phyloP scores from a whole-genome alignment of 2,329 filamentous ascomycete species.

The Ophiostoma montium region DNA sequence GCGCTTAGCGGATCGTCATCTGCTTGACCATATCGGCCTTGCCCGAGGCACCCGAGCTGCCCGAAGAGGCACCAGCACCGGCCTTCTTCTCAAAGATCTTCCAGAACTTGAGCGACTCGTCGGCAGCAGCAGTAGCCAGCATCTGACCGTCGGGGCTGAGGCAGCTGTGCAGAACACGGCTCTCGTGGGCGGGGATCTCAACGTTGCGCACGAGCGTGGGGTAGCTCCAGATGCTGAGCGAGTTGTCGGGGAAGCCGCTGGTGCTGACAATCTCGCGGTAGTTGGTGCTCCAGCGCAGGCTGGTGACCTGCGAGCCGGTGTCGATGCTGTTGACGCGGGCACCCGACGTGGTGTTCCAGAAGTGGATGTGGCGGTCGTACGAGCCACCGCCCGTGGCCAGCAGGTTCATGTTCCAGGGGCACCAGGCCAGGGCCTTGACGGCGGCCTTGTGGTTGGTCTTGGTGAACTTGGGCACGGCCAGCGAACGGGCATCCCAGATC shows the following conservation, averaged over 20 bases:
- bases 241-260: conserved; percentile 98
- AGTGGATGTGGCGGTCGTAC: conserved; percentile 96
- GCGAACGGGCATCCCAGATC: conserved; percentile 94
- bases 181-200: conserved; percentile 96
- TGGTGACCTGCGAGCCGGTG: conserved; percentile 94
- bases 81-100: conserved; percentile 99
- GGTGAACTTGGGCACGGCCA: conserved; percentile 92
- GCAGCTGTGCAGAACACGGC: conserved; percentile 88
- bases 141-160: conserved; percentile 96
- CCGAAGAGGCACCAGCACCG: conserved; percentile 50
- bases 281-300: conserved; percentile 86
- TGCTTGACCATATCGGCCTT: conserved; percentile 85
- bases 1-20: conserved; percentile 78
- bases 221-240: conserved; percentile 97
- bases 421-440: conserved; percentile 97
- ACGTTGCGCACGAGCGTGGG: conserved; percentile 93
- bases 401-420: conserved; percentile 96
- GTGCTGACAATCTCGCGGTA: conserved; percentile 98
- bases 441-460: conserved; percentile 99
- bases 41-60: conserved; percentile 52
- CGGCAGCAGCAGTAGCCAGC: conserved; percentile 87
- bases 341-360: conserved; percentile 98
- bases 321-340: conserved; percentile 98
- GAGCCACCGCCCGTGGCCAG: conserved; percentile 92
- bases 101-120: conserved; percentile 99